Evolutionary conservation across 179 eudicot genomes (phyloP), one percentile per base, ranked within the genome.

Genomic region (Beta corolliflora): DNA sequence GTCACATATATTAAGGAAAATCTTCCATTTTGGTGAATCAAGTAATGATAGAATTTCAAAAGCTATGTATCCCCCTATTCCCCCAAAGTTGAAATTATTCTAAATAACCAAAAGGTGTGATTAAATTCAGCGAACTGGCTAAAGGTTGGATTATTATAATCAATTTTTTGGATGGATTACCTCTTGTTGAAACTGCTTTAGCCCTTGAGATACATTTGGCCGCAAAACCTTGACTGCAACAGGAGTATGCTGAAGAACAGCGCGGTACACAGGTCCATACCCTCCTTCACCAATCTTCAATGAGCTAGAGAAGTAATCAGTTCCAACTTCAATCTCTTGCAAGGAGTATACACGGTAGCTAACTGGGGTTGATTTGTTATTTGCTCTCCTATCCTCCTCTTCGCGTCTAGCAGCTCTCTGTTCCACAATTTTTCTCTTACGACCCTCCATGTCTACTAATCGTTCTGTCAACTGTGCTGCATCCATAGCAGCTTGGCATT

Each of bases 201-300:
- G 75, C 73, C 97, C 98, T 74, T 94, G 89, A 64, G 97, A 81
- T 31, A 88, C 85, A 67, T 94, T 89, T 0, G 94, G 87, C 76
- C 85, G 79, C 53, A 94, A 71, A 68, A 93, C 94, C 91, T 94
- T 94, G 82, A 94, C 90, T 19, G 98, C 97, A 15, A 92, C 98
- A 45, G 89, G 82, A 8, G 97, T 94, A 79, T 92, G 85, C 54
- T 90, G 90, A 68, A 94, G 93, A 25, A 36, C 63, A 80, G 83
- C 91, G 82, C 82, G 86, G 58, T 86, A 94, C 23, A 94, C 98
- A 55, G 97, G 97, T 70, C 98, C 98, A 81, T 93, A 94, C 55
- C 97, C 94, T 29, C 98, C 98, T 86, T 93, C 97, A 54, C 98
- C 98, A 74, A 94, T 85, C 88, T 93, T 90, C 54, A 80, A 64